These are phyloP conservation scores for Acanthamoeba culbertsoni DNA, from an alignment of 208 protist species.

Conservation along the genomic window DNA sequence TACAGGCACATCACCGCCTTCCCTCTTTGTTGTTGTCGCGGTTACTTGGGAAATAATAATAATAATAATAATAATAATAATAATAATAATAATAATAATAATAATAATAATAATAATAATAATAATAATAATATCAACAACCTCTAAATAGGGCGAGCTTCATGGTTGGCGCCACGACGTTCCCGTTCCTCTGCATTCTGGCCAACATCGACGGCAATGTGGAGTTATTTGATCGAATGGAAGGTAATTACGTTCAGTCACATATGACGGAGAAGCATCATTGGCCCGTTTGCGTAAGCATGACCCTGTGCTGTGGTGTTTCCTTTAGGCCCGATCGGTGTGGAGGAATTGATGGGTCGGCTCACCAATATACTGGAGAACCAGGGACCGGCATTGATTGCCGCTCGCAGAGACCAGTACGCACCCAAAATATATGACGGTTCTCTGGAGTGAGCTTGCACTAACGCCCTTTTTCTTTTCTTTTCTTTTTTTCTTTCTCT, in stretches of 20 bases:
- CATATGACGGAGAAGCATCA: neutral
- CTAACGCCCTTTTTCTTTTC: neutral
- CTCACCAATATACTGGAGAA: neutral
- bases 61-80: no score
- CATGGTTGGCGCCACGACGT: slow-evolving; percentile 20
- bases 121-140: no score
- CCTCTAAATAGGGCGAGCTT: slow-evolving; percentile 1
- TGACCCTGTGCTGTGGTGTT: no score
- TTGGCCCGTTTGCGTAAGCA: neutral
- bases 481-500: no score
- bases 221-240: neutral
- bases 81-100: no score
- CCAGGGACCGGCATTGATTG: neutral
- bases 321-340: neutral
- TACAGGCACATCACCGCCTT: no score
- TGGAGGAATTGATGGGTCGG: neutral
- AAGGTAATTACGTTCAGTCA: no score
- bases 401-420: neutral
- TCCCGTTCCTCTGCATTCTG: neutral
- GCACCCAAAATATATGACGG: neutral
- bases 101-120: no score
- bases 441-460: neutral
- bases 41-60: no score
- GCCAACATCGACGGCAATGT: neutral
- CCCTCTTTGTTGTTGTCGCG: no score